Evolutionary conservation across 257 asterid species (phyloP), one percentile per base, ranked within the genome.

Genomic region (Asclepias syriaca): DNA sequence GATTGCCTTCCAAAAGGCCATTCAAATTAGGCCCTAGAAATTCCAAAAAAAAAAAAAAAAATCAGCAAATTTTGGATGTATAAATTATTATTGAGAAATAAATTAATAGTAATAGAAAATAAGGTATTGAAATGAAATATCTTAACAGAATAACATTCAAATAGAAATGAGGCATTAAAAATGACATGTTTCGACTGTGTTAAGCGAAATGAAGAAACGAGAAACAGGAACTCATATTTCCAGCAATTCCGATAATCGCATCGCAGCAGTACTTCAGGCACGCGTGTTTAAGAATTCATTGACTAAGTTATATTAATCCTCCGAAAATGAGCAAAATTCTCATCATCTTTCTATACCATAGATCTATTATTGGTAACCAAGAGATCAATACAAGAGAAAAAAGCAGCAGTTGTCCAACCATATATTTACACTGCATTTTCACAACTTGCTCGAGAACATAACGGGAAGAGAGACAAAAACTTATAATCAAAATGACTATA

Each of bases 1-100:
- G 97, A 90, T 69, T 88, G 98, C 77, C 97, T 87, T 64, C 97
- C 98, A 65, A 93, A 32, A 93, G 96, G 21, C 98, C 98, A 72
- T 84, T 90, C 97, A 93, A 82, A 74, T 93, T 93, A 53, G 98
- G 98, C 22, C 98, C 98, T 92, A 77, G 6, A 79, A 24, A 58
- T 72, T n/a, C 11, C 24, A 72, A 22, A 68, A 7, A 32, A 46
- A 46, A 29, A 68, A 7, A 32, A 40, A 46, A 24, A 24, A n/a
- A n/a, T 21, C 3, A 69, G 46, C 40, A 9, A n/a, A 51, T 27
- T 66, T 49, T 34, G 4, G 5, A 69, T 8, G 58, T 55, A 55
- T 1, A 55, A 55, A n/a, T 13, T 10, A 11, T 1, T 13, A 34
- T 18, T 6, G 2, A 2, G 16, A 14, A 51, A 51, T 5, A 51